These are phyloP conservation scores for Sclerospora graminicola DNA, from an alignment of 352 stramenopile genomes.

Conservation along the genomic window DNA sequence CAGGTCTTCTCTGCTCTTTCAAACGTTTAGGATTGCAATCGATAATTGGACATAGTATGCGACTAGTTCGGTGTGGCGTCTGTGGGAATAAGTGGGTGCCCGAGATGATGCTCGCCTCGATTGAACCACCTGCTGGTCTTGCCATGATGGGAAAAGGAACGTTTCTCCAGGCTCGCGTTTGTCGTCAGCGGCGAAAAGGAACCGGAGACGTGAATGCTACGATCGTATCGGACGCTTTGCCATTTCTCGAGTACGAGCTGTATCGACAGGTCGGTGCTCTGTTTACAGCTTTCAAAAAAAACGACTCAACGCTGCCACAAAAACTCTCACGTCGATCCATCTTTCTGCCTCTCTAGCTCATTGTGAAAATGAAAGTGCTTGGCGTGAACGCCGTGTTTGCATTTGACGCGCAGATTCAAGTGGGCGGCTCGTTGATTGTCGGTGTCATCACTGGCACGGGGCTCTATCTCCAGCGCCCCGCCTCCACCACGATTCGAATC, in stretches of 20 bases:
- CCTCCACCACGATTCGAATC: slow-evolving; percentile 90
- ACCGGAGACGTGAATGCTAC: slow-evolving; percentile 90
- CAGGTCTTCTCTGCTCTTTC: too few relatives aligned
- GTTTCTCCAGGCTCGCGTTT: slow-evolving; percentile 95
- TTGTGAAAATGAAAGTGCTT: slow-evolving; percentile 88
- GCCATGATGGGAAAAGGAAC: slow-evolving; percentile 86
- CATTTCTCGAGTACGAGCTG: slow-evolving; percentile 98
- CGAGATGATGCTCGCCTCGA: slow-evolving; percentile 89
- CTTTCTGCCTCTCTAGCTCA: slow-evolving; percentile 41
- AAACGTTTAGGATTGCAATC: too few relatives aligned
- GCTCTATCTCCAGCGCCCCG: slow-evolving; percentile 88
- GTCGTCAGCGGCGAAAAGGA: slow-evolving; percentile 85
- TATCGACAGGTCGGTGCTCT: slow-evolving; percentile 85
- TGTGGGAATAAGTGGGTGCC: slow-evolving; percentile 98
- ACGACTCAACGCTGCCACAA: neutral
- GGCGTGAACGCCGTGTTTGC: slow-evolving; percentile 95
- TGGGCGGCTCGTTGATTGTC: slow-evolving; percentile 82
- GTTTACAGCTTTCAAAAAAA: neutral
- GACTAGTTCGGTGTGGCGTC: slow-evolving; percentile 92
- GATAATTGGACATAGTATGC: slow-evolving; percentile 71
- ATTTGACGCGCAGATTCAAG: slow-evolving; percentile 88
- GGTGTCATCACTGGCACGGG: slow-evolving; percentile 88
- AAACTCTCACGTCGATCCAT: neutral
- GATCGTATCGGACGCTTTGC: slow-evolving; percentile 92
- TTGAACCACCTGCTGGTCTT: slow-evolving; percentile 71